Evolutionary conservation across 805 yeast genomes (phyloP), one percentile per base, ranked within the genome.

Genomic region (Groenewaldozyma salmanticensis): DNA sequence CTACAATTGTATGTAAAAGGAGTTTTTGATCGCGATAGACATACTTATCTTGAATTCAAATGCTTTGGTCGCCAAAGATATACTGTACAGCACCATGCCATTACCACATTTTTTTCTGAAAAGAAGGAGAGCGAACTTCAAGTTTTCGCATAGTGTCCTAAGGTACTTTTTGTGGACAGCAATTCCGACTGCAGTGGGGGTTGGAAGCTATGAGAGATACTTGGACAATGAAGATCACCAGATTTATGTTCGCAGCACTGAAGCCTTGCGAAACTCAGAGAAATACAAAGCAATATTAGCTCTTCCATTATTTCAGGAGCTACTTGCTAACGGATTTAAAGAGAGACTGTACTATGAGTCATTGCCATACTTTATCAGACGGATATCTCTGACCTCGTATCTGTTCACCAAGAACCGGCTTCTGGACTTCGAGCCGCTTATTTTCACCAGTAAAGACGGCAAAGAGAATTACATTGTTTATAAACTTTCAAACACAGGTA

Each of bases 401-500:
- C 59, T 83, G 5, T 62, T 86, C 38, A 75, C 74, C 49, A 88
- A 94, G 0, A 74, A 75, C 2, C 70, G 75, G 15, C 72, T 77
- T 45, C 63, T 83, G 47, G 84, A 81, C 42, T 73, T 83, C 20
- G 94, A 85, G 52, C 95, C 95, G 0, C 59, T 84, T 16, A 68
- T 79, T 9, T 79, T 82, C 53, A 52, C 67, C 33, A 68, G 81
- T 50, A 59, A 60, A 16, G 53, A 65, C 21, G 64, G 66, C 1
- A 75, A 76, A 1, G 73, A 74, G 48, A 52, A 81, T 43, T 70
- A 71, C 3, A 74, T 79, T 1, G 81, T 81, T 53, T 75, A 77
- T 50, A 90, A 83, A 51, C 55, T 85, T 27, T 95, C 95, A 1
- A 57, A 65, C 15, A 65, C 69, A 31, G 52, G 86, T 32, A 62